A percentile compares a stretch with the other conserved stretches of the same genome.
phyloP scores from a whole-genome alignment of 257 asterid species.

The Echium plantagineum region DNA sequence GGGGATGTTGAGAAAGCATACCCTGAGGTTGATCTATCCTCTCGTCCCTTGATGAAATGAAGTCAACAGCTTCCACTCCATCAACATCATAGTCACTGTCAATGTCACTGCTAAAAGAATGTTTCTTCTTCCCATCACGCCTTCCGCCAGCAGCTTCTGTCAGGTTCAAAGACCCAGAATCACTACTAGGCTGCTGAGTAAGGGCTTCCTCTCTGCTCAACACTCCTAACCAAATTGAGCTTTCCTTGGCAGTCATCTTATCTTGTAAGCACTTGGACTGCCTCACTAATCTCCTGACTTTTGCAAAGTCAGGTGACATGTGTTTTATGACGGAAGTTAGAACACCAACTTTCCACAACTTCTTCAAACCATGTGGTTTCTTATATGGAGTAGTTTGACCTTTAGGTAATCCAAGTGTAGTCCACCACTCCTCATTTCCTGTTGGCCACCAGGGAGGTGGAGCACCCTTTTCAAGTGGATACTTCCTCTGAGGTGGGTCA shows the following conservation, averaged over 20 bases:
- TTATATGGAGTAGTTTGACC: slow-evolving; percentile 48
- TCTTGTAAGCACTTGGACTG: slow-evolving; percentile 80
- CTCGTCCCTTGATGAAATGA: slow-evolving; percentile 51
- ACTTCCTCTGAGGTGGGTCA: slow-evolving; percentile 56
- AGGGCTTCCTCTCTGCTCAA: slow-evolving; percentile 60
- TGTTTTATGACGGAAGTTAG: slow-evolving; percentile 69
- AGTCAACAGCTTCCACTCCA: slow-evolving; percentile 37
- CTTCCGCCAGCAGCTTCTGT: slow-evolving; percentile 42
- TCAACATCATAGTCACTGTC: slow-evolving; percentile 68
- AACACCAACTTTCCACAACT: slow-evolving; percentile 64
- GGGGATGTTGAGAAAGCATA: slow-evolving; percentile 16
- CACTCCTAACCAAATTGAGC: slow-evolving; percentile 70
- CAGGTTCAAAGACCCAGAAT: slow-evolving; percentile 55
- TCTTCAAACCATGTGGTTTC: slow-evolving; percentile 68
- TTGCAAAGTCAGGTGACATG: slow-evolving; percentile 77
- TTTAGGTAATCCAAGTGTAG: slow-evolving; percentile 27
- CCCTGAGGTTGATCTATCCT: slow-evolving; percentile 26
- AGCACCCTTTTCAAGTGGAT: slow-evolving; percentile 45
- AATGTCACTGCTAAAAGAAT: slow-evolving; percentile 37
- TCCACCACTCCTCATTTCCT: slow-evolving; percentile 72
- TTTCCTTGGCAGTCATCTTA: slow-evolving; percentile 90
- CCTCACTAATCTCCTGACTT: slow-evolving; percentile 49
- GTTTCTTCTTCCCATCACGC: slow-evolving; percentile 40
- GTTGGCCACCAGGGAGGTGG: slow-evolving; percentile 79
- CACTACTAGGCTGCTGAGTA: slow-evolving; percentile 46